Evolutionary conservation across 139 green algal genomes (phyloP).

Genomic region (Spirogloea muscicola): DNA sequence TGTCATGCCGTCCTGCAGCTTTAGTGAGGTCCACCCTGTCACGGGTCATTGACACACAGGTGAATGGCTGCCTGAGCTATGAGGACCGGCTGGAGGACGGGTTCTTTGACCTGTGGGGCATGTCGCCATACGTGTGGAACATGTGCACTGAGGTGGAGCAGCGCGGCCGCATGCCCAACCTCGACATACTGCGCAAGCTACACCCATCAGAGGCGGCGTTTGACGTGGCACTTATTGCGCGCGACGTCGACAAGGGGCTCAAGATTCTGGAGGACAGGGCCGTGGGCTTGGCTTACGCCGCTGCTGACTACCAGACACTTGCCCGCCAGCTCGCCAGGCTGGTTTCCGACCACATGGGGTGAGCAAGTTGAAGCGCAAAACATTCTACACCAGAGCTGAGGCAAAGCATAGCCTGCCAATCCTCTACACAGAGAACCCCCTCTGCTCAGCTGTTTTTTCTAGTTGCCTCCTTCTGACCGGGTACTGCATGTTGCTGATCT

Average conservation of each 20-base stretch:
- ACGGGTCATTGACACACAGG: too few relatives aligned
- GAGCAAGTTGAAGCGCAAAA: too few relatives aligned
- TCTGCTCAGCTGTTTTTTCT: too few relatives aligned
- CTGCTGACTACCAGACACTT: slow-evolving; percentile 20
- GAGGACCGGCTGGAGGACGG: slow-evolving; percentile 23
- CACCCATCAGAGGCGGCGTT: slow-evolving; percentile 29
- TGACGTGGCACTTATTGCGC: slow-evolving; percentile 17
- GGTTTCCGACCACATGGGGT: slow-evolving; percentile 11
- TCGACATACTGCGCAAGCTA: slow-evolving; percentile 7
- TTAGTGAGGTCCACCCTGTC: too few relatives aligned
- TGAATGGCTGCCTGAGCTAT: slow-evolving; percentile 22
- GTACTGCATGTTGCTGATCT: too few relatives aligned
- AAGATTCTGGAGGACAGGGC: slow-evolving; percentile 24
- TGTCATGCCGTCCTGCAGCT: too few relatives aligned
- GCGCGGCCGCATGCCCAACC: slow-evolving; percentile 13
- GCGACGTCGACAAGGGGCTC: not conserved
- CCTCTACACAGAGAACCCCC: too few relatives aligned
- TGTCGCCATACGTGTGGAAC: slow-evolving; percentile 19
- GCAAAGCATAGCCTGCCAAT: too few relatives aligned
- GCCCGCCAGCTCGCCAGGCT: slow-evolving; percentile 7
- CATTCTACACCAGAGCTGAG: too few relatives aligned
- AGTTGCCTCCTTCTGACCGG: too few relatives aligned
- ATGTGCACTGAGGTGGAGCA: slow-evolving; percentile 13
- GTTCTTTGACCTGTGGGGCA: slow-evolving; percentile 29
- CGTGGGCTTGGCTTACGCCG: slow-evolving; percentile 7